A percentile compares a stretch with the other conserved stretches of the same genome.
phyloP scores from a whole-genome alignment of 2,329 filamentous ascomycete genomes.

The Incumbomyces delicatus region DNA sequence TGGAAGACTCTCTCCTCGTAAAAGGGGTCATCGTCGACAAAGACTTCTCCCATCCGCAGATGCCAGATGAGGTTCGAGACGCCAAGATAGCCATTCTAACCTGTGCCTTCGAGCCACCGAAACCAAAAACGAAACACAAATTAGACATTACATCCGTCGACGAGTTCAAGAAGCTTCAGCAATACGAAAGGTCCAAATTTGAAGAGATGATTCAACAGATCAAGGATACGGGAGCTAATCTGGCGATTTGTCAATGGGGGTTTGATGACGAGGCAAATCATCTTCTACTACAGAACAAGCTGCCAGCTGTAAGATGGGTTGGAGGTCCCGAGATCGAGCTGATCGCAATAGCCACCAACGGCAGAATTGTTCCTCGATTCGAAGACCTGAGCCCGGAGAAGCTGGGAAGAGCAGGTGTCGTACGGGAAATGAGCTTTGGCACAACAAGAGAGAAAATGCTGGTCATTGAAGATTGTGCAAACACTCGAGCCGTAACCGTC shows the following conservation, averaged over 20 bases:
- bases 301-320: conserved; percentile 95
- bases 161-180: conserved; percentile 96
- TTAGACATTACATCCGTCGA: conserved; percentile 94
- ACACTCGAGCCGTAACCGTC: conserved; percentile 89
- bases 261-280: conserved; percentile 99
- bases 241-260: conserved; percentile 98
- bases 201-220: conserved; percentile 98
- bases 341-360: conserved; percentile 97
- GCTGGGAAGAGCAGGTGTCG: conserved; percentile 78
- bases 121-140: conserved; percentile 99
- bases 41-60: conserved; percentile 98
- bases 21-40: conserved; percentile 99
- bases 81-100: conserved; percentile 97
- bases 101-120: conserved; percentile 95
- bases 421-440: conserved; percentile 91
- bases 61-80: conserved; percentile 89
- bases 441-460: conserved; percentile 99
- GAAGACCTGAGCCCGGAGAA: conserved; percentile 88
- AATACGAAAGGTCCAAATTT: conserved; percentile 93
- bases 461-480: conserved; percentile 97
- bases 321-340: conserved; percentile 96
- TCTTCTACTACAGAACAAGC: conserved; percentile 85
- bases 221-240: conserved; percentile 92
- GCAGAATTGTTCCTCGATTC: conserved; percentile 92
- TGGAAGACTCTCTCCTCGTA: conserved; percentile 89